phyloP scores from a whole-genome alignment of 2,329 filamentous ascomycete genomes.

The Colletotrichum lindemuthianum region DNA sequence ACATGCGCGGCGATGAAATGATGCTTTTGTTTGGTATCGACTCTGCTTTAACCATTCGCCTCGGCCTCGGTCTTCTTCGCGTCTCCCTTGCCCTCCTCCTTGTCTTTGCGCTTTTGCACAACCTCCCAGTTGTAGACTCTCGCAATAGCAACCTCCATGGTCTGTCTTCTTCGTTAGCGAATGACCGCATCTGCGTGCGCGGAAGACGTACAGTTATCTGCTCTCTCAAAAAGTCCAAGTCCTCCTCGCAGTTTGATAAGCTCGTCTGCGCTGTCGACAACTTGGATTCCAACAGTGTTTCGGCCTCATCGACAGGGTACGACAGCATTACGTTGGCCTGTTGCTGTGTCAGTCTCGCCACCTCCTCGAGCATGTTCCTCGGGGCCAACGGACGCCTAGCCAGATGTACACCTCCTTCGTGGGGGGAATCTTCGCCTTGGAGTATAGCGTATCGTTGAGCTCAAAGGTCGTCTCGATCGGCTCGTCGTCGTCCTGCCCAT shows the following conservation, averaged over 20 bases:
- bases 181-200: background rate
- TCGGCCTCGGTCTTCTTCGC: constrained; percentile 52
- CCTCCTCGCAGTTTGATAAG: constrained; percentile 90
- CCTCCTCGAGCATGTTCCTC: background rate
- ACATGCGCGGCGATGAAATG: background rate
- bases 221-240: constrained; percentile 93
- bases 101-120: constrained; percentile 92
- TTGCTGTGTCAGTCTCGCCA: constrained; percentile 39
- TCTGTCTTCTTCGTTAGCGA: constrained; percentile 61
- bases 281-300: constrained; percentile 80
- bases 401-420: constrained; percentile 95
- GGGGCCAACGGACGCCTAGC: constrained; percentile 76
- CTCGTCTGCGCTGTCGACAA: constrained; percentile 82
- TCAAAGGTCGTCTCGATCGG: constrained; percentile 94
- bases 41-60: constrained; percentile 42
- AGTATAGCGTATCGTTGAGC: constrained; percentile 94
- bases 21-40: constrained; percentile 33
- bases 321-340: constrained; percentile 97
- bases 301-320: constrained; percentile 90
- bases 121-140: constrained; percentile 99
- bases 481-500: constrained; percentile 61
- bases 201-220: constrained; percentile 83
- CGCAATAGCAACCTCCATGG: constrained; percentile 94
- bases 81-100: constrained; percentile 67
- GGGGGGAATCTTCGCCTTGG: constrained; percentile 83